Percentiles rank a stretch among this genome's conserved stretches.
These are phyloP conservation scores for Grosmannia clavigera DNA, from an alignment of 2,329 filamentous ascomycete genomes.

Conservation along the genomic window DNA sequence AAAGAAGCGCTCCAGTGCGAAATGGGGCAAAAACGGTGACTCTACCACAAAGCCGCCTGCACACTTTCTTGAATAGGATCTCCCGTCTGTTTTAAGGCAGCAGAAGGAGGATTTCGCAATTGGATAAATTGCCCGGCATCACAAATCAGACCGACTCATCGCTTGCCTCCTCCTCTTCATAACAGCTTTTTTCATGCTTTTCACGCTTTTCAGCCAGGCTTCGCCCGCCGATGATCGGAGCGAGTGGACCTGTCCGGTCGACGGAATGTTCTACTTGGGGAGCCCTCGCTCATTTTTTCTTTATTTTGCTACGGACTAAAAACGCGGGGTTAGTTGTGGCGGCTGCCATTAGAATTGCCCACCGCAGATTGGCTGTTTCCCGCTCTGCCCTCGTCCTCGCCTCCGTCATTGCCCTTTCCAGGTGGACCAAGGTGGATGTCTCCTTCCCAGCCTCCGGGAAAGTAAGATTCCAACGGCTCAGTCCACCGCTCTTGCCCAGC, in stretches of 20 bases:
- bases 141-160: background rate
- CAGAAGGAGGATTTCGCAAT: background rate
- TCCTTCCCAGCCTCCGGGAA: background rate
- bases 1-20: background rate
- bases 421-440: background rate
- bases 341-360: slow-evolving; percentile 8
- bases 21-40: background rate
- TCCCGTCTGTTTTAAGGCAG: background rate
- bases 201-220: background rate
- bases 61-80: background rate
- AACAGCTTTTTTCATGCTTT: background rate
- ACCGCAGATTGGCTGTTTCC: slow-evolving; percentile 7
- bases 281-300: background rate
- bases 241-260: slow-evolving; percentile 5
- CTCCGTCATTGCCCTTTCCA: background rate
- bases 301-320: slow-evolving; percentile 1
- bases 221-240: slow-evolving; percentile 11
- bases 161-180: background rate
- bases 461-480: no score
- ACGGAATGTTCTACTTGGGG: slow-evolving; percentile 2
- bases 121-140: background rate
- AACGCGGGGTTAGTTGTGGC: slow-evolving; percentile 11
- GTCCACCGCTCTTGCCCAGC: background rate
- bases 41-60: background rate
- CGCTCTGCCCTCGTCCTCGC: background rate